These are phyloP conservation scores for Chenopodium suecicum DNA, from an alignment of 148 eudicot species.

Conservation along the genomic window DNA sequence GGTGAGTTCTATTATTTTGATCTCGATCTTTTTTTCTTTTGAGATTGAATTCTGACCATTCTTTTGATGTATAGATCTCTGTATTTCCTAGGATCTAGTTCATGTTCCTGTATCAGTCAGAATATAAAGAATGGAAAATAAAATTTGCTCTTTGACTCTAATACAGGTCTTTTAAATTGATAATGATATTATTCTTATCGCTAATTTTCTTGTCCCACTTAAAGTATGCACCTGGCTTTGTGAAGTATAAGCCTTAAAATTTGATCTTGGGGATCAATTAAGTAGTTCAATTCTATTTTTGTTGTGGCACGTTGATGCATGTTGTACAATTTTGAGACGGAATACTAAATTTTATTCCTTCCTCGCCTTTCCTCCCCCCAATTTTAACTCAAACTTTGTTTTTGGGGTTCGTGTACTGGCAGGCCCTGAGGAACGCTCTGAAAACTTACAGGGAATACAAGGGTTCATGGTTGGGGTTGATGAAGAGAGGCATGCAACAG, in stretches of 20 bases:
- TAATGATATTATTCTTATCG: background rate
- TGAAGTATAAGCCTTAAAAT: background rate
- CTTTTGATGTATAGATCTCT: background rate
- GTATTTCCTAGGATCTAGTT: background rate
- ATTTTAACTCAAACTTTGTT: background rate
- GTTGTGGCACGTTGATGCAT: background rate
- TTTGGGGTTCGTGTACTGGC: background rate
- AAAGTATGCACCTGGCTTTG: background rate
- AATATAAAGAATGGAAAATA: background rate
- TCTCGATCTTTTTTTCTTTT: background rate
- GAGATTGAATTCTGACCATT: background rate
- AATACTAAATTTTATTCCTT: background rate
- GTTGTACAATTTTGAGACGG: background rate
- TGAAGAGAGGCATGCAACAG: conserved; percentile 89
- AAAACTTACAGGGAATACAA: conserved; percentile 69
- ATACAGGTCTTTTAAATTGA: background rate
- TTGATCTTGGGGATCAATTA: too few relatives aligned
- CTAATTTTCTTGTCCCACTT: background rate
- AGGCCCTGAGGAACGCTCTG: conserved; percentile 61
- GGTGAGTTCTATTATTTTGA: conserved; percentile 39
- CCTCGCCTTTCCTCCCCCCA: background rate
- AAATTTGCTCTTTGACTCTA: background rate
- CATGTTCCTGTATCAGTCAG: background rate
- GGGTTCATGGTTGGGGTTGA: conserved; percentile 79
- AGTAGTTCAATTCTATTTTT: too few relatives aligned